Evolutionary conservation across 1,139 yeast genomes (phyloP).

Genomic region (Cylindricascospora bacillispora): DNA sequence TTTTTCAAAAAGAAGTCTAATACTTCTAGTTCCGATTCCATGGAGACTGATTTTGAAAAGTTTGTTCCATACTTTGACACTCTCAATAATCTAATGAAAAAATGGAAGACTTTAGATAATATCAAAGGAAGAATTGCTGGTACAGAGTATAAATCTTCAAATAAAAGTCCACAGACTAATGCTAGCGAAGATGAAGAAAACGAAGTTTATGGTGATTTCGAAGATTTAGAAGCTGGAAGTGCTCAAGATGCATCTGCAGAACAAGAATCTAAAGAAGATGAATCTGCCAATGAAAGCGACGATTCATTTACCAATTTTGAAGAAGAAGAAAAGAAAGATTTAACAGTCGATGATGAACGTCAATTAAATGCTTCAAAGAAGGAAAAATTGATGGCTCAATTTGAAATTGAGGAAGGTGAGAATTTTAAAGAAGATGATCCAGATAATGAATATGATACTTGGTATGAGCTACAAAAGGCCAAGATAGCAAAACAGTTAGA

Average conservation of each 20-base stretch:
- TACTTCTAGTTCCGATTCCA: slow-evolving; percentile 9
- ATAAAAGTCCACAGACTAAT: slow-evolving; percentile 25
- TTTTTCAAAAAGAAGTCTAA: slow-evolving; percentile 47
- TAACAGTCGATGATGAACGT: slow-evolving; percentile 58
- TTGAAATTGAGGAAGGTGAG: slow-evolving; percentile 77
- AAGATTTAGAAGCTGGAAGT: slow-evolving; percentile 46
- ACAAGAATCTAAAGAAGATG: slow-evolving; percentile 22
- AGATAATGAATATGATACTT: slow-evolving; percentile 72
- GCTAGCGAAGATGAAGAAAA: slow-evolving; percentile 35
- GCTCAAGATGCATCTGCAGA: slow-evolving; percentile 19
- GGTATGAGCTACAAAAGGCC: slow-evolving; percentile 96
- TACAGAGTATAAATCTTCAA: slow-evolving; percentile 41
- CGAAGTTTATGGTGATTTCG: slow-evolving; percentile 66
- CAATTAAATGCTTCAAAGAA: slow-evolving; percentile 77
- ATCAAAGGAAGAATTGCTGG: slow-evolving; percentile 48
- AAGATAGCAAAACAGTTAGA: slow-evolving; percentile 94
- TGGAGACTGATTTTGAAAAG: slow-evolving; percentile 25
- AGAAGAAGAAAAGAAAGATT: slow-evolving; percentile 30
- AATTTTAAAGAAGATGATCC: slow-evolving; percentile 66
- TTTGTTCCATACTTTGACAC: slow-evolving; percentile 31
- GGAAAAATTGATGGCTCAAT: slow-evolving; percentile 75
- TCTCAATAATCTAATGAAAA: slow-evolving; percentile 37
- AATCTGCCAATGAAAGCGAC: slow-evolving; percentile 25
- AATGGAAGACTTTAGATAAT: slow-evolving; percentile 40
- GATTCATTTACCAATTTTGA: slow-evolving; percentile 48